Conservation (phyloP, 2,329 filamentous ascomycete genomes). For the Pseudopyricularia javanii region DNA sequence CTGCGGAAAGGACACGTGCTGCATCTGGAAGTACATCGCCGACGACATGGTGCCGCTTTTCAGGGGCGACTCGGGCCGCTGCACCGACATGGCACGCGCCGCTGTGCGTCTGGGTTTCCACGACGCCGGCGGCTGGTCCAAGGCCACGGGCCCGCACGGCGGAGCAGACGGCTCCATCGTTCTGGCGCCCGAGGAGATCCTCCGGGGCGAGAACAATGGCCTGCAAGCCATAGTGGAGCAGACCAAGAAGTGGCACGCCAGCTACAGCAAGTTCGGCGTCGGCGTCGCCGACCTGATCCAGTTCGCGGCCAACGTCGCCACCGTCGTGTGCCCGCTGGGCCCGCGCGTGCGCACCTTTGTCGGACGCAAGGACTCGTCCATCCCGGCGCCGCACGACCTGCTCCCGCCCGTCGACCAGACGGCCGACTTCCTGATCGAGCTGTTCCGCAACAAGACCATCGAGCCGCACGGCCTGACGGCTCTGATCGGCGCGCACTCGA, state of each 20-base stretch:
- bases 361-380: conserved; percentile 30
- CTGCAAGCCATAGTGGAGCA: conserved; percentile 25
- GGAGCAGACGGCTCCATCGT: conserved; percentile 34
- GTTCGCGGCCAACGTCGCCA: conserved; percentile 32
- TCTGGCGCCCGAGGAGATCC: conserved; percentile 23
- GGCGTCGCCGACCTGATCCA: conserved; percentile 42
- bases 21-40: conserved; percentile 27
- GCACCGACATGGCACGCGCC: conserved; percentile 25
- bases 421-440: conserved; percentile 27
- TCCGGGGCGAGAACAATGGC: conserved; percentile 29
- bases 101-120: conserved; percentile 34
- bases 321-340: conserved; percentile 37
- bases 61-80: conserved; percentile 15
- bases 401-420: conserved; percentile 28
- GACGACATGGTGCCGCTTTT: conserved; percentile 22
- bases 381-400: conserved; percentile 25
- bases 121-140: conserved; percentile 29
- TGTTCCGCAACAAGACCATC: conserved; percentile 39
- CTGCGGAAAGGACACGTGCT: conserved; percentile 15
- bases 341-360: conserved; percentile 36
- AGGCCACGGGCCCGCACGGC: conserved; percentile 10
- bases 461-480: conserved; percentile 34
- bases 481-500: conserved; percentile 40
- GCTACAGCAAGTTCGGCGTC: conserved; percentile 24
- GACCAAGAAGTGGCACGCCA: conserved; percentile 22